Conservation (phyloP, 768 basidiomycete genomes). For the Vararia minispora region DNA sequence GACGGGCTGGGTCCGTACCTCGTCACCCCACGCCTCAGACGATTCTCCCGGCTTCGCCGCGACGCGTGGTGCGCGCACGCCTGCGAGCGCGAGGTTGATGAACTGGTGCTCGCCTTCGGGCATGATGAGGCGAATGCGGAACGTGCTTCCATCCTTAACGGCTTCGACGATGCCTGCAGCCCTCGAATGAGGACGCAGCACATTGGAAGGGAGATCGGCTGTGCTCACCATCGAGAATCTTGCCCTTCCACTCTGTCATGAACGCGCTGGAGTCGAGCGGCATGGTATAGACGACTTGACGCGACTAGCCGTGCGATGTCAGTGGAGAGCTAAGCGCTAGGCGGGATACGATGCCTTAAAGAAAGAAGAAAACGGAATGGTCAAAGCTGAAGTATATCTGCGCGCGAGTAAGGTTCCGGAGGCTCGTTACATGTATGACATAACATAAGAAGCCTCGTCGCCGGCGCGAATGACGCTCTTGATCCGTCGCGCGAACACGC, state of each 20-base stretch:
- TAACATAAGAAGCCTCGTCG: too few relatives aligned
- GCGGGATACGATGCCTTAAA: too few relatives aligned
- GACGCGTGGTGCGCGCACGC: slow-evolving; percentile 64
- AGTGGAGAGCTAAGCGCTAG: too few relatives aligned
- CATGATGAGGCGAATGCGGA: slow-evolving; percentile 81
- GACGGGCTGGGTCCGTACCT: slow-evolving; percentile 37
- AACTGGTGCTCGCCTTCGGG: slow-evolving; percentile 87
- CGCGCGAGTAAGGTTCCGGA: background rate
- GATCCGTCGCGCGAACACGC: too few relatives aligned
- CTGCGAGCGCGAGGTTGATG: slow-evolving; percentile 75
- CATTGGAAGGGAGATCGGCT: background rate
- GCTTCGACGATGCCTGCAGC: slow-evolving; percentile 79
- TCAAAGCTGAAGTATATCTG: background rate
- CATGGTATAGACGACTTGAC: slow-evolving; percentile 74
- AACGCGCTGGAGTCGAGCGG: slow-evolving; percentile 84
- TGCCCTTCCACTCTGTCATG: slow-evolving; percentile 87
- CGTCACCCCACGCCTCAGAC: slow-evolving; percentile 82
- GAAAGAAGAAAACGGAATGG: slow-evolving; percentile 4
- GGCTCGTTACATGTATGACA: background rate
- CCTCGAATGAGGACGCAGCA: slow-evolving; percentile 7
- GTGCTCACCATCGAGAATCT: slow-evolving; percentile 66
- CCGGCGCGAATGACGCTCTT: too few relatives aligned
- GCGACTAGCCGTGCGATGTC: too few relatives aligned
- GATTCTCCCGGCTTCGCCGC: slow-evolving; percentile 64
- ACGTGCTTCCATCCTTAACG: slow-evolving; percentile 84